A percentile compares a stretch with the other conserved stretches of the same genome.
Conservation (phyloP, 1,139 yeast genomes). For the Meyerozyma sp. region DNA sequence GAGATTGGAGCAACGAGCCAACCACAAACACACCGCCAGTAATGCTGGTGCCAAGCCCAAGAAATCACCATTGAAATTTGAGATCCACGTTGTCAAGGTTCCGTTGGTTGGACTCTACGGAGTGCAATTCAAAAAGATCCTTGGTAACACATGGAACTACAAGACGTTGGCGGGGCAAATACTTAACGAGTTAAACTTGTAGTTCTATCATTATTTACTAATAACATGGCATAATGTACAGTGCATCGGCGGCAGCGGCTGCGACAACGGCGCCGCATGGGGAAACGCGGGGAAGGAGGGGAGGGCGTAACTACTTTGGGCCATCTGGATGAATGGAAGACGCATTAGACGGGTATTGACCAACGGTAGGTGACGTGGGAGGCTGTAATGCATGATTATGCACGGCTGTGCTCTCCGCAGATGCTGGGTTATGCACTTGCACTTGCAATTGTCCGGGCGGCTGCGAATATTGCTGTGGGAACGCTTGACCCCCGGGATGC, state of each 20-base stretch:
- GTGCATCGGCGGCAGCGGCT: no score
- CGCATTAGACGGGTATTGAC: not conserved
- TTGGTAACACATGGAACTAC: constrained; percentile 95
- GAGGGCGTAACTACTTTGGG: not conserved
- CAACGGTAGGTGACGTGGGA: not conserved
- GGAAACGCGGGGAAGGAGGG: not conserved
- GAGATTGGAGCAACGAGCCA: constrained; percentile 48
- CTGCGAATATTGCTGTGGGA: not conserved
- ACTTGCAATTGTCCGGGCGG: not conserved
- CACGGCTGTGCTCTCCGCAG: not conserved
- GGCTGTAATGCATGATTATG: not conserved
- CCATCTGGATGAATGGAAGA: not conserved
- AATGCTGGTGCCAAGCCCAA: constrained; percentile 20
- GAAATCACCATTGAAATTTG: constrained; percentile 68
- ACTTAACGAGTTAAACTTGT: constrained; percentile 70
- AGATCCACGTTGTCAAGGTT: constrained; percentile 87
- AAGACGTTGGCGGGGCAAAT: constrained; percentile 90
- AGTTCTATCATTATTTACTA: constrained; percentile 5
- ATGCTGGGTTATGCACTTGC: not conserved
- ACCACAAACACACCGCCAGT: constrained; percentile 26
- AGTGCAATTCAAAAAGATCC: constrained; percentile 87
- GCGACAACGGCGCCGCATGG: no score
- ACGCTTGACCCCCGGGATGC: not conserved
- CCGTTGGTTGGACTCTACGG: constrained; percentile 90
- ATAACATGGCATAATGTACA: not conserved